Evolutionary conservation across 1,139 yeast genomes (phyloP), one percentile per base, ranked within the genome.

Genomic region (Suhomyces chickasaworum): DNA sequence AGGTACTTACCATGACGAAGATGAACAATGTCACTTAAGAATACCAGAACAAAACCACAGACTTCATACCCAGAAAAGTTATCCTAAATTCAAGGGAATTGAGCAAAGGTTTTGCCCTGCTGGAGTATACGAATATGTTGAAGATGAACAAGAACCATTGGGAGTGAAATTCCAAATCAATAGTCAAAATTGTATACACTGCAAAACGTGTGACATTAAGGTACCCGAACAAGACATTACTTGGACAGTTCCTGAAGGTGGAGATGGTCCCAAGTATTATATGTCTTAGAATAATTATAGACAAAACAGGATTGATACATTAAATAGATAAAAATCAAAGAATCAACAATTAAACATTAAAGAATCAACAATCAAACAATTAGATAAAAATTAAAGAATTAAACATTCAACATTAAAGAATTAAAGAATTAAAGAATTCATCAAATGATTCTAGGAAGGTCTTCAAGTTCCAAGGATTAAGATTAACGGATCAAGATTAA

Each of bases 221-320:
- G 95, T 86, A 13, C 99, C 99, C 8, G 77, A 89, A 0, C 97
- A 91, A 68, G 97, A 91, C 63, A 93, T 93, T 53, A 78, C 81
- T 61, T 93, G 99, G 99, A 80, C 84, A 7, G 96, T 89, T 13
- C 99, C 99, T 3, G 98, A 93, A 70, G 98, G 99, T 51, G 97
- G 98, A 33, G 98, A 86, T 63, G 99, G 99, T 8, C 99, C 99
- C 49, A 93, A 91, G 66, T 91, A 91, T 66, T 84, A 81, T 64
- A 81, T 86, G 85, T 81, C 90, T 2, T 86, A 63, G 60, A 27
- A 18, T 20, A 12, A 37, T 39, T 39, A 46, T 34, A 40, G 44
- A 37, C 17, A 13, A 6, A 15, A 22, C 27, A 33, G 22, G 32
- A n/a, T 13, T 29, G 17, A 13, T 3, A 13, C 17, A 33, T 20